Evolutionary conservation across 2,329 filamentous ascomycete genomes (phyloP), one percentile per base, ranked within the genome.

Genomic region (Arthrobotrys musiformis): DNA sequence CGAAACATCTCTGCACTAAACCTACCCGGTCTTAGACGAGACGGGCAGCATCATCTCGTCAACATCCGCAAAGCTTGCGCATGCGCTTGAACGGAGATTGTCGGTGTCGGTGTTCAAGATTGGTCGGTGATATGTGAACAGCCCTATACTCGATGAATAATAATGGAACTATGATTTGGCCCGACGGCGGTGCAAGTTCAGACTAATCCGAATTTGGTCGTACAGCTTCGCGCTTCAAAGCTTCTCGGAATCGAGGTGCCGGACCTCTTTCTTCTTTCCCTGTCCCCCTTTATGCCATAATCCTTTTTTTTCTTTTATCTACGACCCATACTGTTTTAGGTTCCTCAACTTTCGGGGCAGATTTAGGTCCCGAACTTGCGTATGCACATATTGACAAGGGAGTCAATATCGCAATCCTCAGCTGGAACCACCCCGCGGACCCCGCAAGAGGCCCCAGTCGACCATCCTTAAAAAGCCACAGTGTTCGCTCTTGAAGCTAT

Each of bases 381-480:
- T 13, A 42, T 54, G 24, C 50, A 42, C 58, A 60, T 19, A 42
- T 54, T 33, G 17, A 48, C 40, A 30, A 30, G 33, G 50, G n/a
- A n/a, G n/a, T n/a, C n/a, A 26, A 28, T 19, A 19, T 6, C 5
- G 7, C 15, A 44, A 17, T 28, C 28, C 15, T 15, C 26, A 44
- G 33, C 58, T 62, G 37, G 11, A 44, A 24, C 24, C 17, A 13
- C 24, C 30, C 35, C 48, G 15, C 22, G 28, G n/a, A 22, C 33
- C 48, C 44, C 42, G 62, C 68, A 44, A 64, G 15, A 26, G 6
- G n/a, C 4, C 13, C 46, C 33, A 30, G 8, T 6, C 15, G n/a
- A 17, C n/a, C 0, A 17, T 33, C 28, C 35, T 52, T 40, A 44
- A 70, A 70, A 58, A 63, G 67, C 56, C 67, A 70, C 67, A 62